phyloP scores from a whole-genome alignment of 2,329 filamentous ascomycete genomes.

The Delphinella strobiligena region DNA sequence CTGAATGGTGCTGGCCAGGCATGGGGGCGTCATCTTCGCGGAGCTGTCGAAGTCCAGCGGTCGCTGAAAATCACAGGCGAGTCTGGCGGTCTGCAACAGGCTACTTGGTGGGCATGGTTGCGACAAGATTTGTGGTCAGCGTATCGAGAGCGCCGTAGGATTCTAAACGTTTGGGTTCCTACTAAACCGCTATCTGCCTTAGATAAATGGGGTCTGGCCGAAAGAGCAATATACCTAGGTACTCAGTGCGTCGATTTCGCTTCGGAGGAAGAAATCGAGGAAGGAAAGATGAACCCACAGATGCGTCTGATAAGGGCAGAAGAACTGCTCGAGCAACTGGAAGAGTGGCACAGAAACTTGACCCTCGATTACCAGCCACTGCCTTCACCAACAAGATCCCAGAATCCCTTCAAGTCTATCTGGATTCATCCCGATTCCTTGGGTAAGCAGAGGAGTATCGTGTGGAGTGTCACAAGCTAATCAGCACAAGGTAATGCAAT shows the following conservation, averaged over 20 bases:
- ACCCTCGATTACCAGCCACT: slow-evolving; percentile 29
- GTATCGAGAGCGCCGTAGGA: slow-evolving; percentile 42
- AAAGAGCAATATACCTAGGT: slow-evolving; percentile 40
- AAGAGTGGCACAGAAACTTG: slow-evolving; percentile 34
- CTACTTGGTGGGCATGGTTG: slow-evolving; percentile 53
- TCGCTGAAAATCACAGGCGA: slow-evolving; percentile 47
- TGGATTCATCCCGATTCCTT: slow-evolving; percentile 38
- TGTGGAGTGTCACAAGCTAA: no score
- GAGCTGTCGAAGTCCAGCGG: slow-evolving; percentile 51
- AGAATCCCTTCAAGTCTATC: slow-evolving; percentile 28
- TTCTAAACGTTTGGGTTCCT: slow-evolving; percentile 45
- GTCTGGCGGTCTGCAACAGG: slow-evolving; percentile 39
- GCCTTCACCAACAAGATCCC: slow-evolving; percentile 15
- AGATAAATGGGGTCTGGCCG: slow-evolving; percentile 39
- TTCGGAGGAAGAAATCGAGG: slow-evolving; percentile 33
- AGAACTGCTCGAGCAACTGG: slow-evolving; percentile 32
- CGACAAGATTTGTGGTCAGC: slow-evolving; percentile 52
- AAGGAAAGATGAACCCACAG: slow-evolving; percentile 25
- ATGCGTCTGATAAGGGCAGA: slow-evolving; percentile 32
- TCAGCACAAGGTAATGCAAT: slow-evolving; percentile 30
- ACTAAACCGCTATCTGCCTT: slow-evolving; percentile 34
- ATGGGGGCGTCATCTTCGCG: slow-evolving; percentile 49
- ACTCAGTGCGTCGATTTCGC: slow-evolving; percentile 45
- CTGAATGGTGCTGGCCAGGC: slow-evolving; percentile 41
- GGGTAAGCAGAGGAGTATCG: no score